These are phyloP conservation scores for Funneliformis mosseae DNA, from an alignment of 192 early-diverging fungal species.

Conservation along the genomic window DNA sequence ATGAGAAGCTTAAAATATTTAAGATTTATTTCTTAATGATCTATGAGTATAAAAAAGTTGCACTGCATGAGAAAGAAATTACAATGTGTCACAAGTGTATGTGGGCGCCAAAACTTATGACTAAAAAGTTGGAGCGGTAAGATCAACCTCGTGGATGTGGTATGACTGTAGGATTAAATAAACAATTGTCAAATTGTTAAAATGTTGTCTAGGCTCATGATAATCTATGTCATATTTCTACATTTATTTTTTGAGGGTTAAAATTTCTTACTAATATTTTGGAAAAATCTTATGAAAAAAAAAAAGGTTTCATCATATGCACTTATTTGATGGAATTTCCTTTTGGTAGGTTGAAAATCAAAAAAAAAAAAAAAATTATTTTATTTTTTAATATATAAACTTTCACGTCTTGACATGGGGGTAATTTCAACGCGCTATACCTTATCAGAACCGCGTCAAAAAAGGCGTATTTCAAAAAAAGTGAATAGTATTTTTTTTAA, in stretches of 20 bases:
- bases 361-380: no score
- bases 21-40: background rate
- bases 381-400: no score
- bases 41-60: background rate
- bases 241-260: background rate
- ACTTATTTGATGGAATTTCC: no score
- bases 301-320: no score
- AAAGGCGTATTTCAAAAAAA: background rate
- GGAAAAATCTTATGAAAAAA: background rate
- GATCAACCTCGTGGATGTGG: background rate
- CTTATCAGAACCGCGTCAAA: background rate
- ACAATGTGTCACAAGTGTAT: background rate
- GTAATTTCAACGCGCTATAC: background rate
- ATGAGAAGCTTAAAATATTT: background rate
- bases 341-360: no score
- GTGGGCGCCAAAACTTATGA: background rate
- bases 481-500: background rate
- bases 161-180: background rate
- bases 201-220: background rate
- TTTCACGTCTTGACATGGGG: background rate
- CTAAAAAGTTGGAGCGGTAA: background rate
- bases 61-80: background rate
- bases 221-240: background rate
- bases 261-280: background rate
- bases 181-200: conserved; percentile 1